A percentile compares a stretch with the other conserved stretches of the same genome.
Conservation (phyloP, 768 basidiomycete species). For the Clathrus columnatus region DNA sequence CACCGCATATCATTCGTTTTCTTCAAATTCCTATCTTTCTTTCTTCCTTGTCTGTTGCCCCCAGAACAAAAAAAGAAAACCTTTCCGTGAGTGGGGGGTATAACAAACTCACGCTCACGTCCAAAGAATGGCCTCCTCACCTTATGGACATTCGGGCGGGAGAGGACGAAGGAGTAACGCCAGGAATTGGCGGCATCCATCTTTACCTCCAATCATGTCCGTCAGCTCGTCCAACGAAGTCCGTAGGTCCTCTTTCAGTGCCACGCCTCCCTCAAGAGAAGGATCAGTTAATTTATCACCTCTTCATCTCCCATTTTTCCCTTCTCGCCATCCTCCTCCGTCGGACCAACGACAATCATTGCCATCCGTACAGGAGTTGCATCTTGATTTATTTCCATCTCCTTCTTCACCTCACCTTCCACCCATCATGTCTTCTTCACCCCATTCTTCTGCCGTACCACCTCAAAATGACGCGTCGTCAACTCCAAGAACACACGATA, state of each 20-base stretch:
- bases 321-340: not conserved
- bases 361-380: not conserved
- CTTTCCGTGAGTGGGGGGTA: not conserved
- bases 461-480: no score
- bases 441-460: not conserved
- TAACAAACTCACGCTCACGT: no score
- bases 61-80: no score
- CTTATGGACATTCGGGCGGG: not conserved
- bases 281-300: not conserved
- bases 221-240: not conserved
- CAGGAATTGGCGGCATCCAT: not conserved
- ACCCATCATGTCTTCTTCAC: not conserved
- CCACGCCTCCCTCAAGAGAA: not conserved
- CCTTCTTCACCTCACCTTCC: not conserved
- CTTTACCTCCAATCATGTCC: not conserved
- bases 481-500: not conserved
- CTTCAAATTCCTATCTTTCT: not conserved
- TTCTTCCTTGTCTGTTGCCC: no score
- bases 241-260: not conserved
- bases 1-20: no score
- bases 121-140: not conserved
- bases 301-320: not conserved
- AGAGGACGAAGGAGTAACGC: not conserved
- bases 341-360: not conserved
- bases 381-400: not conserved